A percentile compares a stretch with the other conserved stretches of the same genome.
These are phyloP conservation scores for Coniochaeta sp. DNA, from an alignment of 2,329 filamentous ascomycete species.

Conservation along the genomic window DNA sequence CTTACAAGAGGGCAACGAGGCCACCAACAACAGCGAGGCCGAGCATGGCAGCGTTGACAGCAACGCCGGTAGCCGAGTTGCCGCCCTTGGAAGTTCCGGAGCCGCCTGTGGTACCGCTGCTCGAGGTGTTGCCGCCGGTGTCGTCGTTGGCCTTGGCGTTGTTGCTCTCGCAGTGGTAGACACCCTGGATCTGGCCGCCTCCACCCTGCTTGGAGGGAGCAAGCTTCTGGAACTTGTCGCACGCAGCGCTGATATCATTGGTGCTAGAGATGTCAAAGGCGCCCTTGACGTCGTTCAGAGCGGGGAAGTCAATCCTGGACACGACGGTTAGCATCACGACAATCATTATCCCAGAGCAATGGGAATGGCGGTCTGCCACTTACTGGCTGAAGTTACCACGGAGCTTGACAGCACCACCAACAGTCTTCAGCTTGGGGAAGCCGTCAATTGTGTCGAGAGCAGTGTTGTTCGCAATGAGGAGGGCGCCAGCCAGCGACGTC, in stretches of 20 bases:
- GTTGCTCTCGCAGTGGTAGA: slow-evolving; percentile 41
- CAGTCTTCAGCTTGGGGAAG: slow-evolving; percentile 59
- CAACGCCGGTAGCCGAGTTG: slow-evolving; percentile 35
- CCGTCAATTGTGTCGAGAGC: slow-evolving; percentile 55
- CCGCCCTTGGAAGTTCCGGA: slow-evolving; percentile 19
- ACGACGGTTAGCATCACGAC: slow-evolving; percentile 20
- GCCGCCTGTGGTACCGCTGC: slow-evolving; percentile 19
- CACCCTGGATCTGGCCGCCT: slow-evolving; percentile 38
- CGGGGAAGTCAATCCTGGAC: slow-evolving; percentile 60
- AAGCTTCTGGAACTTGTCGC: slow-evolving; percentile 45
- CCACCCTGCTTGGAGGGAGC: slow-evolving; percentile 26
- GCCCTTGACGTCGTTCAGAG: slow-evolving; percentile 61
- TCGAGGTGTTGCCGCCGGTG: slow-evolving; percentile 21
- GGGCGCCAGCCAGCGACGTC: slow-evolving; percentile 63
- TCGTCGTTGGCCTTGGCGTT: slow-evolving; percentile 45
- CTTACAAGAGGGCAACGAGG: slow-evolving; percentile 42
- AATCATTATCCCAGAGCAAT: too few species aligned
- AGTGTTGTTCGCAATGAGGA: slow-evolving; percentile 89
- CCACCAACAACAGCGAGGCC: slow-evolving; percentile 38
- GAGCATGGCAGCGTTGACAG: slow-evolving; percentile 39
- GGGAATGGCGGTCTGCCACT: slow-evolving; percentile 30
- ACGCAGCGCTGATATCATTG: slow-evolving; percentile 47
- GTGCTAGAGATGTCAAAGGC: slow-evolving; percentile 64
- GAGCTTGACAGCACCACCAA: slow-evolving; percentile 77
- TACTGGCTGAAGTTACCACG: slow-evolving; percentile 78